Conservation (phyloP, 179 eudicot genomes). For the Spinacia oleracea region DNA sequence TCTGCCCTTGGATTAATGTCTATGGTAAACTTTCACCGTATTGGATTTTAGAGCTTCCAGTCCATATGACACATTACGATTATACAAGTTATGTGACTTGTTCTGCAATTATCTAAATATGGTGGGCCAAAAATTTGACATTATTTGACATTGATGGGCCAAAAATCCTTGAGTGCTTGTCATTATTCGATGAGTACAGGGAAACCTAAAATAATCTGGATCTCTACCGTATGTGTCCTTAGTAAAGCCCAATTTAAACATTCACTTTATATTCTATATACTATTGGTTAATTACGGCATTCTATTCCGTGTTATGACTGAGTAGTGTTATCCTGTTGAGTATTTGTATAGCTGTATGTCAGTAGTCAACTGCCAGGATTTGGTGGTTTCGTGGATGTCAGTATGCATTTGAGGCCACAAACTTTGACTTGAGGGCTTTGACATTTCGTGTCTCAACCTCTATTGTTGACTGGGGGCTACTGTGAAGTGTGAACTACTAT, state of each 20-base stretch:
- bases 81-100: not conserved
- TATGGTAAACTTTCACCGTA: no score
- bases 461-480: not conserved
- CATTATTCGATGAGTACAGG: not conserved
- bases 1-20: no score
- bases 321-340: not conserved
- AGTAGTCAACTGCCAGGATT: not conserved
- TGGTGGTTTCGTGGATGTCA: not conserved
- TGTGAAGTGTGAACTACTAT: not conserved
- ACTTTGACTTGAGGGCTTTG: not conserved
- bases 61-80: no score
- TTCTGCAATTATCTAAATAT: not conserved
- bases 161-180: not conserved
- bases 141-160: not conserved
- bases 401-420: no score
- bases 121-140: not conserved
- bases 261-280: not conserved
- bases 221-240: not conserved
- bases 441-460: not conserved
- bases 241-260: not conserved
- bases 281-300: not conserved
- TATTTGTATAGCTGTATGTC: not conserved
- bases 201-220: not conserved
- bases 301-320: not conserved
- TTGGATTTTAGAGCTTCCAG: no score